Conservation (phyloP, 495 filamentous ascomycete genomes). For the Cryomyces minteri region DNA sequence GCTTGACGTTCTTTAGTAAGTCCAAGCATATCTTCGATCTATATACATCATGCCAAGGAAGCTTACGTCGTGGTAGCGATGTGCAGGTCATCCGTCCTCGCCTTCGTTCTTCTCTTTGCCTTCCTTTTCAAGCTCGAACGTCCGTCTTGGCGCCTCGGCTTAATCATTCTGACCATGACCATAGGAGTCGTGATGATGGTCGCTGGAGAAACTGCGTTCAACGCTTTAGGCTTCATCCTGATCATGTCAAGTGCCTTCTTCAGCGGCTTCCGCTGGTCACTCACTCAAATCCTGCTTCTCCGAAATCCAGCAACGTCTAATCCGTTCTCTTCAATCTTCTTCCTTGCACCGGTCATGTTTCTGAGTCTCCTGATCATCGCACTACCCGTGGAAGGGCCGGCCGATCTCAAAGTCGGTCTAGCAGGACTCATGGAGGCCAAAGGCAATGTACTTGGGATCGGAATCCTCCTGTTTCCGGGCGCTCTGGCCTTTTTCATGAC, state of each 20-base stretch:
- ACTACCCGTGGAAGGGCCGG: conserved; percentile 67
- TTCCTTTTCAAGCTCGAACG: conserved; percentile 86
- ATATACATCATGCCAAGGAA: background rate
- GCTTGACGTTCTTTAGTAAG: conserved; percentile 88
- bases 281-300: conserved; percentile 90
- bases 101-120: conserved; percentile 90
- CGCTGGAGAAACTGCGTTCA: conserved; percentile 84
- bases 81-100: conserved; percentile 95
- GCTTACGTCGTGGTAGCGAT: conserved; percentile 40
- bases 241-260: conserved; percentile 88
- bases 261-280: conserved; percentile 90
- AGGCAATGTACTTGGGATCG: conserved; percentile 36
- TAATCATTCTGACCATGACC: conserved; percentile 87
- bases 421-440: conserved; percentile 39
- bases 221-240: conserved; percentile 70
- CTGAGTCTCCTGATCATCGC: conserved; percentile 61
- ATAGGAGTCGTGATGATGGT: conserved; percentile 98
- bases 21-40: conserved; percentile 1
- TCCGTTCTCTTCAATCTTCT: conserved; percentile 93
- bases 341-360: conserved; percentile 95
- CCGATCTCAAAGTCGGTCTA: conserved; percentile 42
- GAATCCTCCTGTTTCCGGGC: conserved; percentile 75
- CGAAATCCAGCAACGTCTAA: conserved; percentile 92
- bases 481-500: conserved; percentile 93
- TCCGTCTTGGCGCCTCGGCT: conserved; percentile 66